phyloP scores from a whole-genome alignment of 306 rosid genomes.

The Geum urbanum region DNA sequence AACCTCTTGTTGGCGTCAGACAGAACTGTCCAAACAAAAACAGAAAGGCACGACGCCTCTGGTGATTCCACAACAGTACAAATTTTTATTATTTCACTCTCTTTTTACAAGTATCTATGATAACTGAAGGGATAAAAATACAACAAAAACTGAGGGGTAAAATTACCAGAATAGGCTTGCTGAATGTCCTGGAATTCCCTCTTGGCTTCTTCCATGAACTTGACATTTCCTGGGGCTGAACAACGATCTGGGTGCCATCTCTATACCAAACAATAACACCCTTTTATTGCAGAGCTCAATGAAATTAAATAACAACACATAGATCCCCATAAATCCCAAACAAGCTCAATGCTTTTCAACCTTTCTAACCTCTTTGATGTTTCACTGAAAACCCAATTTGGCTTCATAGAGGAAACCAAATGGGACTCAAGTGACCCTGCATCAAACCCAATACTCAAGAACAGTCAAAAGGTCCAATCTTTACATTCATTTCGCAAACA shows the following conservation, averaged over 20 bases:
- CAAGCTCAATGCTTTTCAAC: neutral
- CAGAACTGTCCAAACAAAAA: constrained; percentile 45
- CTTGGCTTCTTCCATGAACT: constrained; percentile 82
- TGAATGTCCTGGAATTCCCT: constrained; percentile 81
- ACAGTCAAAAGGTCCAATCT: neutral
- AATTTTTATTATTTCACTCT: neutral
- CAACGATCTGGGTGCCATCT: constrained; percentile 99
- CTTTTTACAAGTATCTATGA: neutral
- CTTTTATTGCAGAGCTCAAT: neutral
- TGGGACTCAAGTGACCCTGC: constrained; percentile 2
- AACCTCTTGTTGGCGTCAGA: constrained; percentile 78
- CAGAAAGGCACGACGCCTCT: neutral
- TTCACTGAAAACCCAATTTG: constrained; percentile 14
- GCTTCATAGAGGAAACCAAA: neutral
- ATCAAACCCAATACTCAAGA: constrained; percentile 5
- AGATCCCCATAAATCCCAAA: constrained; percentile 9
- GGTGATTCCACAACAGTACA: constrained; percentile 11
- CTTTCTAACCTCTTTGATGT: constrained; percentile 11
- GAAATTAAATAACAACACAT: neutral
- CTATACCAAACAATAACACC: constrained; percentile 42
- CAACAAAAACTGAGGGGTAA: neutral
- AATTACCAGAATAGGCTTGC: constrained; percentile 93
- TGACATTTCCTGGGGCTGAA: constrained; percentile 67
- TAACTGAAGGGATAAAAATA: neutral
- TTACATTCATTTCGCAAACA: neutral